Base-by-base conservation (phyloP, 2,329 filamentous ascomycete species). In the Dactylellina sp. region DNA sequence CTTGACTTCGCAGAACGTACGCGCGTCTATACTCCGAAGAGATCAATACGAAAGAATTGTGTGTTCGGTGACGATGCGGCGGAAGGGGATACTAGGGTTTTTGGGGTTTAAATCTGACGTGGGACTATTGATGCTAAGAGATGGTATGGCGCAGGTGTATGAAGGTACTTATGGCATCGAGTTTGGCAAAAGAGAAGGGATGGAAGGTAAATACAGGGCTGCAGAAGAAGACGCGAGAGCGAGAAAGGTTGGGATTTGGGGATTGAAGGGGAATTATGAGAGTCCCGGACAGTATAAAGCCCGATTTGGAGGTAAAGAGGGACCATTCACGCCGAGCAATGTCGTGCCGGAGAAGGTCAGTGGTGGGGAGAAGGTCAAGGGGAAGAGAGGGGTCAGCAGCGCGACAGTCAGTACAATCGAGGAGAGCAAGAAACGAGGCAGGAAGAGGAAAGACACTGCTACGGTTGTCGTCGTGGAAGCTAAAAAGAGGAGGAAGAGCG, bases 21-120 rank as follows among this genome's bases (percentile, higher is more conserved):
- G 94, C 66, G 91, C 88, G n/a, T 89, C 91, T 78, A 86, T 97
- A 57, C 92, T 93, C 82, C 89, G 88, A 71, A 87, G 89, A 60
- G 96, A 99, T 80, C 95, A 98, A 80, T 99, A 98, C 81, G 90
- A 93, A 76, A 89, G 95, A 49, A 88, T 96, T 4, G 92, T 99
- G 1, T 93, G 90, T 14, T 95, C 91, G 0, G 94, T 94, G 0
- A 91, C 88, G 78, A 87, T 94, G 32, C 86, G 92, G 52, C 86
- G 85, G 64, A 79, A 79, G 56, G 71, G 71, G 2, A 70, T 75
- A 3, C 57, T 75, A n/a, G 71, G 71, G 7, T 86, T 81, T 55
- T 81, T 88, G 78, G 81, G 92, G 7, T 84, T 91, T 71, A 88
- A 88, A 77, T 87, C 86, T 68, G 93, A 99, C 80, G 91, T 99